Conservation (phyloP, 495 filamentous ascomycete genomes). For the Aspergillus ostianus region DNA sequence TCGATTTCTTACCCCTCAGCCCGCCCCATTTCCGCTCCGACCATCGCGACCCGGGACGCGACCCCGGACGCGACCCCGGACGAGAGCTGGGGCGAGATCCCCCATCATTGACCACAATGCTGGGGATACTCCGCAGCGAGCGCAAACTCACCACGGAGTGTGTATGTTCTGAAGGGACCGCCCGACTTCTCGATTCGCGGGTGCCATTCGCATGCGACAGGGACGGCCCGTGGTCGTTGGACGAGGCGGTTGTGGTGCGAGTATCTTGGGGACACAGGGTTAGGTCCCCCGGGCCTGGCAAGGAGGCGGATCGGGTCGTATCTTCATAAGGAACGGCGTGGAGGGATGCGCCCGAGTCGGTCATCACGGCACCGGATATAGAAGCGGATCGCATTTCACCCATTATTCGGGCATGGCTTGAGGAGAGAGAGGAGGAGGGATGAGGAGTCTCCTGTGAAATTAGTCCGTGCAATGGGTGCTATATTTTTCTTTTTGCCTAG, state of each 20-base stretch:
- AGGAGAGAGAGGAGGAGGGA: not conserved
- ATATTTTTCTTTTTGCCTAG: not conserved
- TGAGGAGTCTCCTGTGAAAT: not conserved
- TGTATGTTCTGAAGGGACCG: constrained; percentile 12
- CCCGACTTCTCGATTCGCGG: constrained; percentile 13
- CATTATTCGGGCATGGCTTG: constrained; percentile 48
- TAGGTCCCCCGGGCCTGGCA: constrained; percentile 26
- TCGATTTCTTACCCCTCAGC: constrained; percentile 34
- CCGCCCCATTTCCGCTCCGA: constrained; percentile 46
- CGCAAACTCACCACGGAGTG: constrained; percentile 23
- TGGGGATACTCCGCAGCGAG: constrained; percentile 42
- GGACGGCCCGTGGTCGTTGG: constrained; percentile 13
- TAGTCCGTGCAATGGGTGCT: not conserved
- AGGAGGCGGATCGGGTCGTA: constrained; percentile 32
- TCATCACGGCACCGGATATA: constrained; percentile 29
- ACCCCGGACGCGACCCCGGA: constrained; percentile 29
- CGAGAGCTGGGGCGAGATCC: constrained; percentile 38
- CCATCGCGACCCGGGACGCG: constrained; percentile 36
- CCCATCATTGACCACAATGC: constrained; percentile 41
- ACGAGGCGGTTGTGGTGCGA: constrained; percentile 30
- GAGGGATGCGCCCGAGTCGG: constrained; percentile 28
- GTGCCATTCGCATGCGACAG: constrained; percentile 15
- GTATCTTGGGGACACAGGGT: constrained; percentile 28
- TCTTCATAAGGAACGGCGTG: constrained; percentile 32
- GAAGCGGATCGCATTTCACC: constrained; percentile 34